Conservation (phyloP, 2,329 filamentous ascomycete species). For the Byssothecium circinans region DNA sequence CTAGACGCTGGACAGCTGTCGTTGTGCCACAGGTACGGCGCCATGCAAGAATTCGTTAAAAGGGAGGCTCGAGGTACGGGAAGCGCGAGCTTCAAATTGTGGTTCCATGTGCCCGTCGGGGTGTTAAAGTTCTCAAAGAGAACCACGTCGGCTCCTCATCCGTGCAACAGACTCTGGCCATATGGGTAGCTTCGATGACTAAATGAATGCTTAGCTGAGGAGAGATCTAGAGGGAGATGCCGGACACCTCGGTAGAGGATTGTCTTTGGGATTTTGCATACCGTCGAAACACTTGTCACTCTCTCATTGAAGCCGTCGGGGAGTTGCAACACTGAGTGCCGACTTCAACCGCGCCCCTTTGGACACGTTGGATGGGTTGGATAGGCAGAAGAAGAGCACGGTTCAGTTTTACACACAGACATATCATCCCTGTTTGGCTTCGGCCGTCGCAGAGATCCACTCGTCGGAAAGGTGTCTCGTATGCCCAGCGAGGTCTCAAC, state of each 20-base stretch:
- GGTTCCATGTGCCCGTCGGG: constrained; percentile 72
- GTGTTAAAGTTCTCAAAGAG: constrained; percentile 70
- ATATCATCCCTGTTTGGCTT: constrained; percentile 30
- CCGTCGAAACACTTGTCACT: constrained; percentile 15
- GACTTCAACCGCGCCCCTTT: constrained; percentile 28
- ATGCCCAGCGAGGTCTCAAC: constrained; percentile 57
- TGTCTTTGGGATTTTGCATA: constrained; percentile 55
- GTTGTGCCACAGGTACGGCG: constrained; percentile 20
- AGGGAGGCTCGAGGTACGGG: constrained; percentile 51
- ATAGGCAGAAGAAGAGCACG: constrained; percentile 42
- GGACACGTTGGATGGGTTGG: constrained; percentile 33
- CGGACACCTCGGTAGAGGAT: constrained; percentile 52
- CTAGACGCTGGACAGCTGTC: constrained; percentile 52
- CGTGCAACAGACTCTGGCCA: constrained; percentile 73
- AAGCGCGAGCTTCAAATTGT: constrained; percentile 52
- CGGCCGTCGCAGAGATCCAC: constrained; percentile 49
- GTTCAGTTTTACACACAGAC: constrained; percentile 52
- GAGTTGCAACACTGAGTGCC: constrained; percentile 43
- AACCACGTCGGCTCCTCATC: constrained; percentile 74
- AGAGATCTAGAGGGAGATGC: constrained; percentile 55
- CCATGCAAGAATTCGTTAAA: constrained; percentile 35
- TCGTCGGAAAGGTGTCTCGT: constrained; percentile 59
- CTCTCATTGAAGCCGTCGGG: constrained; percentile 14
- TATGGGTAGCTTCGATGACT: constrained; percentile 58
- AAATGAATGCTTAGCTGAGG: constrained; percentile 42